Evolutionary conservation across 2,329 filamentous ascomycete species (phyloP).

Genomic region (Penicillium sp.): DNA sequence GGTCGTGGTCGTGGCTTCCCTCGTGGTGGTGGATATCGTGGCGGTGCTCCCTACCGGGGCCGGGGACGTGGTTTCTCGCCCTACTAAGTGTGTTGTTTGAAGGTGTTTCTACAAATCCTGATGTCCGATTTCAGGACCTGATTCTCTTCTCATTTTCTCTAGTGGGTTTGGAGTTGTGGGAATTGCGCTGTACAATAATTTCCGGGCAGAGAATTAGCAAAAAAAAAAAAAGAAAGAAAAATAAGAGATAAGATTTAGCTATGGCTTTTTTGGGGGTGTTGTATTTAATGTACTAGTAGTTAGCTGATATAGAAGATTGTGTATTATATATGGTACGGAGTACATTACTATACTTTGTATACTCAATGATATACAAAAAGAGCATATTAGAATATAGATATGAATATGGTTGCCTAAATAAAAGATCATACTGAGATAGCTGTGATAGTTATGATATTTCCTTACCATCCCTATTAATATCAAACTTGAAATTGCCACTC

Average conservation of each 20-base stretch:
- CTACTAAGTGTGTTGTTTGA: conserved; percentile 36
- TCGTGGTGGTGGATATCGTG: conserved; percentile 46
- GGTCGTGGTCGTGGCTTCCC: conserved; percentile 58
- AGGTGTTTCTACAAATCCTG: conserved; percentile 1
- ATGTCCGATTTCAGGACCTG: neutral
- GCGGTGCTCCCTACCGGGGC: conserved; percentile 53
- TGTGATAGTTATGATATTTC: neutral
- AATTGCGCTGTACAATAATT: conserved; percentile 37
- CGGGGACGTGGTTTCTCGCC: conserved; percentile 49
- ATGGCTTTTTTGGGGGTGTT: neutral
- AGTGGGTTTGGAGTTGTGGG: conserved; percentile 33
- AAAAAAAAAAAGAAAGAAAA: neutral
- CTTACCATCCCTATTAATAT: neutral
- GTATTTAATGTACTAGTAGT: neutral
- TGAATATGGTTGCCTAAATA: neutral
- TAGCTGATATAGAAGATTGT: neutral
- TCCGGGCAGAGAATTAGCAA: conserved; percentile 24
- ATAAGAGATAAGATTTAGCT: neutral
- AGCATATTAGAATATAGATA: too few species aligned
- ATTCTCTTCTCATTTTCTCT: conserved; percentile 2
- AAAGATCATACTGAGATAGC: neutral
- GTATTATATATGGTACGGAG: neutral
- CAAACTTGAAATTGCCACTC: conserved; percentile 1
- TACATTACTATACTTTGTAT: neutral
- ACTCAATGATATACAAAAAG: neutral